Conservation (phyloP, 164 flowering plant species). For the Dillenia turbinata region DNA sequence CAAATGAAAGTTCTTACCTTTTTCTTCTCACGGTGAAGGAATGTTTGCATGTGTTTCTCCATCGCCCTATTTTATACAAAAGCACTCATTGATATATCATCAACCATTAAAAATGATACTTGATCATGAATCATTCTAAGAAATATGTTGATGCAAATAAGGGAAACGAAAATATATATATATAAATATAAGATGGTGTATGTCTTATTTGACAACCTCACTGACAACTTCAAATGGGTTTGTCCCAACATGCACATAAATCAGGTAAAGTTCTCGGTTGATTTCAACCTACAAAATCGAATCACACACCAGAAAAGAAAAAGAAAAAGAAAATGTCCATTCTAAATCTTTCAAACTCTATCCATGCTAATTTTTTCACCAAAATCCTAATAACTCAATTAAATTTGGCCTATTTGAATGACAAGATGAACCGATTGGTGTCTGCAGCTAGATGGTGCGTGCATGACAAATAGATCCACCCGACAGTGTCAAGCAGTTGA, state of each 20-base stretch:
- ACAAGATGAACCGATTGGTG: conserved; percentile 6
- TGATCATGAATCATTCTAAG: neutral
- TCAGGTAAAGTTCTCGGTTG: conserved; percentile 61
- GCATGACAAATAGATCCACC: conserved; percentile 27
- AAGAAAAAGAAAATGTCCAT: conserved; percentile 8
- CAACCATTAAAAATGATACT: neutral
- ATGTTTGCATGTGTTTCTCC: conserved; percentile 83
- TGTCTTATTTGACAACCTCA: conserved; percentile 81
- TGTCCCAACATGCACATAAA: conserved; percentile 87
- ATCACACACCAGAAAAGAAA: conserved; percentile 17
- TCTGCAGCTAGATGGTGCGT: conserved; percentile 17
- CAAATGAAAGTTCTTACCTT: conserved; percentile 38
- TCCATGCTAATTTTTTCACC: conserved; percentile 11
- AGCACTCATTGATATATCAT: neutral
- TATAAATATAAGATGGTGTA: neutral
- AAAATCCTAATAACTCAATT: conserved; percentile 20
- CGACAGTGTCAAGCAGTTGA: conserved; percentile 9
- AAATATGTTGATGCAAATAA: no score
- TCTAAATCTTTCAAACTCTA: conserved; percentile 24
- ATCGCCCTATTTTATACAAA: conserved; percentile 56
- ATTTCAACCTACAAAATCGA: conserved; percentile 79
- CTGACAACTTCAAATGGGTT: conserved; percentile 88
- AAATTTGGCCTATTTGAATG: conserved; percentile 14
- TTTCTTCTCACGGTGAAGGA: conserved; percentile 81
- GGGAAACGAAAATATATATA: no score